These are phyloP conservation scores for Gnomoniopsis smithogilvyi DNA, from an alignment of 2,329 filamentous ascomycete genomes.

Conservation along the genomic window DNA sequence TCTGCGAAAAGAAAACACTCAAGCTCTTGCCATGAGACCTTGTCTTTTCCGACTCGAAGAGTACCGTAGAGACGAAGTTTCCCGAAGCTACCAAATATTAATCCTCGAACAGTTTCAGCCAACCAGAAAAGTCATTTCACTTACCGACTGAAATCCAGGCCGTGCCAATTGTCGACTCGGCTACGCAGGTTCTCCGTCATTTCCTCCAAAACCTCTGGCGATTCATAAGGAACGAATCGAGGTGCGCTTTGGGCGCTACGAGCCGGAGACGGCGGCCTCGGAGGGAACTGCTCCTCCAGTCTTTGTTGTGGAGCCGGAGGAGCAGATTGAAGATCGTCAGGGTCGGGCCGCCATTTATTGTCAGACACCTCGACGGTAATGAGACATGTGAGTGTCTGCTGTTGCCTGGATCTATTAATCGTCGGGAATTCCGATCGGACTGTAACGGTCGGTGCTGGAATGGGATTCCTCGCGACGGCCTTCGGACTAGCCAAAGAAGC, in stretches of 20 bases:
- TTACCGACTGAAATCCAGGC: conserved; percentile 76
- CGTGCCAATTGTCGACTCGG: conserved; percentile 98
- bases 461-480: conserved; percentile 73
- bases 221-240: conserved; percentile 69
- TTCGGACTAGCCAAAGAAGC: conserved; percentile 75
- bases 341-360: conserved; percentile 83
- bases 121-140: conserved; percentile 21
- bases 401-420: conserved; percentile 84
- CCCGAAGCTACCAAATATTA: conserved; percentile 65
- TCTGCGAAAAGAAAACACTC: conserved; percentile 97
- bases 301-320: conserved; percentile 41
- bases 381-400: conserved; percentile 91
- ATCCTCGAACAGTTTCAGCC: conserved; percentile 11
- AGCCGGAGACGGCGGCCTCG: conserved; percentile 58
- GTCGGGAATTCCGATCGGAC: conserved; percentile 97
- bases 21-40: conserved; percentile 93
- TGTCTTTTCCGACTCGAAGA: conserved; percentile 92
- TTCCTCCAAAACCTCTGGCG: conserved; percentile 73
- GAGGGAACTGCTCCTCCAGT: conserved; percentile 48
- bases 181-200: conserved; percentile 80
- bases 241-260: conserved; percentile 41
- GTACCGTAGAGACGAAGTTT: conserved; percentile 87
- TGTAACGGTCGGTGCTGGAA: conserved; percentile 86
- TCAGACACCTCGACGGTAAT: conserved; percentile 93
- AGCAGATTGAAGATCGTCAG: conserved; percentile 68